Evolutionary conservation across 2,329 filamentous ascomycete species (phyloP).

Genomic region (Talaromyces piceae): DNA sequence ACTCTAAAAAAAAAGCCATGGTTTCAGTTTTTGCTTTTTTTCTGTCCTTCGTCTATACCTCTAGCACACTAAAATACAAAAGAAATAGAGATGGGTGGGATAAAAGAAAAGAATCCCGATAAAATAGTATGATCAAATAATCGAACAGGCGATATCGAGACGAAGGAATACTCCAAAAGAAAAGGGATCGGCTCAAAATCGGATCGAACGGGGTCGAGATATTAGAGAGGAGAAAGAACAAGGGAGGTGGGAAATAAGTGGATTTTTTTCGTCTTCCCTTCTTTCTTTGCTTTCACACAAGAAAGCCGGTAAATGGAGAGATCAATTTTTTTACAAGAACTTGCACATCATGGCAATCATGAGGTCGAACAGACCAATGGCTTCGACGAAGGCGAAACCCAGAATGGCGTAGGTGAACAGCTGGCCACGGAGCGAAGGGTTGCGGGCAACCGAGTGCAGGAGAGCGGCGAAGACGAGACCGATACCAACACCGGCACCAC

Average conservation of each 20-base stretch:
- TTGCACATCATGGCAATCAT: conserved; percentile 94
- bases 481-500: conserved; percentile 90
- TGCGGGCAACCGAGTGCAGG: conserved; percentile 82
- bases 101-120: too few relatives aligned
- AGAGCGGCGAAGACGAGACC: conserved; percentile 89
- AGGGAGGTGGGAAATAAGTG: background rate
- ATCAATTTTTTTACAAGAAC: conserved; percentile 57
- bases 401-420: conserved; percentile 95
- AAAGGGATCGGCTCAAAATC: background rate
- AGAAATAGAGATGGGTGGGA: background rate
- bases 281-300: too few relatives aligned
- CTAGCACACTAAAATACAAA: conserved; percentile 1
- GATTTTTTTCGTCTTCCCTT: too few relatives aligned
- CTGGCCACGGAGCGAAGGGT: conserved; percentile 89
- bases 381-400: conserved; percentile 91
- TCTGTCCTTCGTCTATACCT: background rate
- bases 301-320: background rate
- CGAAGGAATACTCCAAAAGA: background rate
- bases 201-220: background rate
- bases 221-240: background rate
- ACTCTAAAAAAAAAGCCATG: background rate
- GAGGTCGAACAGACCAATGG: conserved; percentile 69
- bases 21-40: background rate
- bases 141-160: background rate
- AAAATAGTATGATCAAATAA: background rate